Percentiles rank a stretch among this genome's conserved stretches.
These are phyloP conservation scores for Geotrichum phurueaensis DNA, from an alignment of 1,139 yeast species.

Conservation along the genomic window DNA sequence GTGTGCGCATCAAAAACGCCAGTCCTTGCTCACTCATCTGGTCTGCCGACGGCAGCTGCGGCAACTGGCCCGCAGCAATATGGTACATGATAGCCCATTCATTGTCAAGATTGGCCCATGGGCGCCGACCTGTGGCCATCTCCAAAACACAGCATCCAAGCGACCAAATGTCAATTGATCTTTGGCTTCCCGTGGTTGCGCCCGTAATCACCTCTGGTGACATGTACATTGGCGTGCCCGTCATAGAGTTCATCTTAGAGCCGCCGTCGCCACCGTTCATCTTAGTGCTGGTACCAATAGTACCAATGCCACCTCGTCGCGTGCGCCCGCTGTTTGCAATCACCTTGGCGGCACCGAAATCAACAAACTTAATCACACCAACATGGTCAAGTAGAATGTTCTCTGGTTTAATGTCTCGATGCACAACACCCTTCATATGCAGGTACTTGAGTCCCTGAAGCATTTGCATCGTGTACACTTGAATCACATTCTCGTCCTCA, in stretches of 20 bases:
- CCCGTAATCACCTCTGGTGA: conserved; percentile 96
- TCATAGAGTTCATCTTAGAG: conserved; percentile 45
- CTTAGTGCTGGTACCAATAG: conserved; percentile 2
- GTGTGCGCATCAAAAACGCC: conserved; percentile 63
- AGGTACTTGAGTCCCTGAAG: conserved; percentile 90
- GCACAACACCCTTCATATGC: conserved; percentile 91
- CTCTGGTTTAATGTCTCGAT: conserved; percentile 94
- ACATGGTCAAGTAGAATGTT: conserved; percentile 83
- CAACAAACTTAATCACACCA: conserved; percentile 92
- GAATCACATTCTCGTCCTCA: conserved; percentile 90
- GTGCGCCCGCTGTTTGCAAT: conserved; percentile 64
- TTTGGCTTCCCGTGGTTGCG: conserved; percentile 47
- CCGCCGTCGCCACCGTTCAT: conserved; percentile 14
- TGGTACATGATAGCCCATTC: conserved; percentile 99
- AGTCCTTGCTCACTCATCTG: conserved; percentile 73
- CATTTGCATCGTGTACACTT: conserved; percentile 85
- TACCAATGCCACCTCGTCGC: conserved; percentile 24
- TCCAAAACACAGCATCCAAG: conserved; percentile 93
- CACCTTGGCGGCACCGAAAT: conserved; percentile 96
- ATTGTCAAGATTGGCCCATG: conserved; percentile 77
- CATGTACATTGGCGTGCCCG: conserved; percentile 99
- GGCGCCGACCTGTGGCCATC: conserved; percentile 62
- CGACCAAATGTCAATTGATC: conserved; percentile 62
- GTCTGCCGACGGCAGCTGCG: conserved; percentile 69
- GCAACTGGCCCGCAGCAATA: conserved; percentile 92